These are phyloP conservation scores for Claviceps fusiformis DNA, from an alignment of 2,329 filamentous ascomycete genomes.

Conservation along the genomic window DNA sequence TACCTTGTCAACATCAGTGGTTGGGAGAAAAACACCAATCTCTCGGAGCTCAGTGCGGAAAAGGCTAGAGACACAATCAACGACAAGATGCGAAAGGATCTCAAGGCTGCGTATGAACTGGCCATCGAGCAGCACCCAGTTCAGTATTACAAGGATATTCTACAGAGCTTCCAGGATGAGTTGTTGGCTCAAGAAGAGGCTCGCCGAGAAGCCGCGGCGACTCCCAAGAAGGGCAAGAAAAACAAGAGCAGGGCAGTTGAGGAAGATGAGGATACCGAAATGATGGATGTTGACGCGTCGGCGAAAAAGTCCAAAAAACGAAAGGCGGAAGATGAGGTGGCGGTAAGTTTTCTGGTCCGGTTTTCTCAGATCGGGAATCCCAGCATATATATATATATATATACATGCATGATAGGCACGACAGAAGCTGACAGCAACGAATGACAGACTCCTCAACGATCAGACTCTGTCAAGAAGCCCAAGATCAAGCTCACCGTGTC, in stretches of 20 bases:
- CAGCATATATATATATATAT: no score
- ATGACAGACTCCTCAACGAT: slow-evolving; percentile 38
- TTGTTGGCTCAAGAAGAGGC: slow-evolving; percentile 41
- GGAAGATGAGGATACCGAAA: slow-evolving; percentile 45
- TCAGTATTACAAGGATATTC: slow-evolving; percentile 68
- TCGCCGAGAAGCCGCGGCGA: slow-evolving; percentile 26
- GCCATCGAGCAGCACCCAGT: slow-evolving; percentile 68
- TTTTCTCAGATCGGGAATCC: no score
- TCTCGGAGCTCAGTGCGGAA: slow-evolving; percentile 63
- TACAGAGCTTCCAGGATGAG: slow-evolving; percentile 57
- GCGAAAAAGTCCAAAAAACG: slow-evolving; percentile 61
- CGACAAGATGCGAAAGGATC: slow-evolving; percentile 66
- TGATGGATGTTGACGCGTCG: slow-evolving; percentile 46
- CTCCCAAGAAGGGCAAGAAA: slow-evolving; percentile 29
- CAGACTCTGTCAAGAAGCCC: slow-evolving; percentile 53
- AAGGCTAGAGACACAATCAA: slow-evolving; percentile 55
- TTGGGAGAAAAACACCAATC: slow-evolving; percentile 77
- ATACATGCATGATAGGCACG: background rate
- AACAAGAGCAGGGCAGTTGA: slow-evolving; percentile 38
- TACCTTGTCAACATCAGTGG: slow-evolving; percentile 40
- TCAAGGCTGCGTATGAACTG: slow-evolving; percentile 67
- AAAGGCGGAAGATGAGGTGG: slow-evolving; percentile 71
- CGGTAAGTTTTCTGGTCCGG: slow-evolving; percentile 18
- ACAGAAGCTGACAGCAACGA: background rate
- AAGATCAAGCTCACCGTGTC: slow-evolving; percentile 53